These are phyloP conservation scores for Solanum chacoense DNA, from an alignment of 305 asterid genomes.

Conservation along the genomic window DNA sequence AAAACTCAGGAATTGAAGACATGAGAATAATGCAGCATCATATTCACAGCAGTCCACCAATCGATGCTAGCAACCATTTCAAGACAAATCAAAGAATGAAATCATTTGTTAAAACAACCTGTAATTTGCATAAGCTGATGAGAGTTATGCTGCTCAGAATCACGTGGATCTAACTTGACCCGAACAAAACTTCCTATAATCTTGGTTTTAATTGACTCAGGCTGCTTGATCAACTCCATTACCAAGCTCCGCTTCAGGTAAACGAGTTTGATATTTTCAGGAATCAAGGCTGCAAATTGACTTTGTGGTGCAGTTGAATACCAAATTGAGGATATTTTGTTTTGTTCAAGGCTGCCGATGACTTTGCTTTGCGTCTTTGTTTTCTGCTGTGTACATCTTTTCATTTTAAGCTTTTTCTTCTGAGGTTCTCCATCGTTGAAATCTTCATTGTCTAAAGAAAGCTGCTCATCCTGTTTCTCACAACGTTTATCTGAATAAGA, in stretches of 20 bases:
- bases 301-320: conserved; percentile 10
- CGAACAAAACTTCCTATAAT: conserved; percentile 65
- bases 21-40: not conserved
- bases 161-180: conserved; percentile 41
- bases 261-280: conserved; percentile 14
- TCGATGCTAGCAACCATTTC: not conserved
- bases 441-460: not conserved
- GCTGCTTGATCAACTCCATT: conserved; percentile 38
- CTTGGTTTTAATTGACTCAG: conserved; percentile 55
- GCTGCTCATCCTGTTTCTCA: conserved; percentile 22
- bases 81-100: not conserved
- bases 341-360: not conserved
- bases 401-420: not conserved
- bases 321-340: not conserved
- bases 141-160: conserved; percentile 11
- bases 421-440: not conserved
- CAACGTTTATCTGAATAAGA: conserved; percentile 24
- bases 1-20: not conserved
- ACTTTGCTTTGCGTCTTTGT: not conserved
- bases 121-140: conserved; percentile 67
- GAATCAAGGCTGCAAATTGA: conserved; percentile 43
- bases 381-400: not conserved
- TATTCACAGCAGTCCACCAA: not conserved
- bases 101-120: conserved; percentile 28
- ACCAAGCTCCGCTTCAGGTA: conserved; percentile 30